Evolutionary conservation across 768 basidiomycete species (phyloP), one percentile per base, ranked within the genome.

Genomic region (Tulasnella sp.): DNA sequence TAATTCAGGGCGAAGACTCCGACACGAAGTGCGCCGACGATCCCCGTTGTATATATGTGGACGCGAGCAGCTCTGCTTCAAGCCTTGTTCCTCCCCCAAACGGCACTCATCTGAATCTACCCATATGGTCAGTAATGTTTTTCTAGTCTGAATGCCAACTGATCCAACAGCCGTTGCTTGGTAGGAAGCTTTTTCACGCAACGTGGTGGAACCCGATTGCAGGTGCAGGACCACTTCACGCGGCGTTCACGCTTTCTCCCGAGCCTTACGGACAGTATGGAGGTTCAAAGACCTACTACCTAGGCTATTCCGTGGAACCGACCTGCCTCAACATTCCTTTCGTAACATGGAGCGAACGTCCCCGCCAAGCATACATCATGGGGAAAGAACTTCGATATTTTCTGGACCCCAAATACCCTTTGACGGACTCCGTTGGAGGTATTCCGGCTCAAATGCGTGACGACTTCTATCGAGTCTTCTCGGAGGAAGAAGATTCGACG

Each of bases 231-330:
- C 74, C 74, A 1, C 37, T 72, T 2, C 71, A 71, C 3, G 22
- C 39, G 2, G 22, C 36, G 3, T 74, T 70, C 69, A 72, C 66
- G 22, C 47, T 74, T 5, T 67, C 74, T 12, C 74, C 74, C 12
- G 70, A 65, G 29, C 22, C 47, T 36, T 75, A 73, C 42, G 22
- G 19, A n/a, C 16, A 39, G 1, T 17, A 42, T 26, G n/a, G n/a
- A 1, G 52, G 52, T 29, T 32, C 39, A 17, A 66, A 64, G 17
- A 72, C 67, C 69, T 22, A 39, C 26, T 74, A 71, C 71, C 26
- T 72, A 16, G 74, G 74, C 7, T 74, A 74, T 52, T 72, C 65
- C 37, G 29, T 74, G 35, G 47, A 74, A 22, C 40, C 26, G 32
- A 62, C 74, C 3, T 74, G 74, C 65, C 32, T n/a, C 9, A 62